Percentiles rank a stretch among this genome's conserved stretches.
Evolutionary conservation across 2,329 filamentous ascomycete species (phyloP).

Genomic region (Fusarium subtropicale): DNA sequence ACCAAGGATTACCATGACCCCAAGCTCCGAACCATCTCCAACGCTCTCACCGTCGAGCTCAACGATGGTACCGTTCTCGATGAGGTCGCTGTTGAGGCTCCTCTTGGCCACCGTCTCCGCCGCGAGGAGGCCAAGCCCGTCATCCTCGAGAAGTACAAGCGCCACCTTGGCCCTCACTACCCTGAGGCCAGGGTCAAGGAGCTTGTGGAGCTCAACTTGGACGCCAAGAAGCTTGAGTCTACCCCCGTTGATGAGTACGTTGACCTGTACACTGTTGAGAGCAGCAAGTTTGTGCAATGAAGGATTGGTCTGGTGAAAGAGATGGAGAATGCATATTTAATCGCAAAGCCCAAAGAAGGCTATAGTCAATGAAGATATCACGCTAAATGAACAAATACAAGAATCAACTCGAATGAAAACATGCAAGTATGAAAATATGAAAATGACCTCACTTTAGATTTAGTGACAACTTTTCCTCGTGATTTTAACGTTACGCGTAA

Average conservation of each 20-base stretch:
- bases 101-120: slow-evolving; percentile 89
- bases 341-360: slow-evolving; percentile 33
- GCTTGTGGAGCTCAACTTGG: slow-evolving; percentile 82
- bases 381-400: slow-evolving; percentile 24
- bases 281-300: slow-evolving; percentile 66
- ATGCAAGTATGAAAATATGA: slow-evolving; percentile 3
- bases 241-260: slow-evolving; percentile 94
- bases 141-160: slow-evolving; percentile 95
- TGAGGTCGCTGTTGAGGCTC: slow-evolving; percentile 93
- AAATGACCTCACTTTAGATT: neutral
- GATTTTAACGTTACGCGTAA: neutral
- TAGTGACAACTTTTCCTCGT: neutral
- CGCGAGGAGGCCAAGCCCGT: slow-evolving; percentile 98
- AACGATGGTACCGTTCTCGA: slow-evolving; percentile 93
- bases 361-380: slow-evolving; percentile 19
- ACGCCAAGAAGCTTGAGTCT: slow-evolving; percentile 79
- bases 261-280: slow-evolving; percentile 77
- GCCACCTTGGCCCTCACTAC: slow-evolving; percentile 88
- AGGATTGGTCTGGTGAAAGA: slow-evolving; percentile 8
- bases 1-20: slow-evolving; percentile 97
- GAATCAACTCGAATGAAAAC: slow-evolving; percentile 4
- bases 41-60: slow-evolving; percentile 92
- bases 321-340: slow-evolving; percentile 22
- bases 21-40: slow-evolving; percentile 92
- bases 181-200: slow-evolving; percentile 80